These are phyloP conservation scores for Podospora tetraspora DNA, from an alignment of 495 filamentous ascomycete species.

Conservation along the genomic window DNA sequence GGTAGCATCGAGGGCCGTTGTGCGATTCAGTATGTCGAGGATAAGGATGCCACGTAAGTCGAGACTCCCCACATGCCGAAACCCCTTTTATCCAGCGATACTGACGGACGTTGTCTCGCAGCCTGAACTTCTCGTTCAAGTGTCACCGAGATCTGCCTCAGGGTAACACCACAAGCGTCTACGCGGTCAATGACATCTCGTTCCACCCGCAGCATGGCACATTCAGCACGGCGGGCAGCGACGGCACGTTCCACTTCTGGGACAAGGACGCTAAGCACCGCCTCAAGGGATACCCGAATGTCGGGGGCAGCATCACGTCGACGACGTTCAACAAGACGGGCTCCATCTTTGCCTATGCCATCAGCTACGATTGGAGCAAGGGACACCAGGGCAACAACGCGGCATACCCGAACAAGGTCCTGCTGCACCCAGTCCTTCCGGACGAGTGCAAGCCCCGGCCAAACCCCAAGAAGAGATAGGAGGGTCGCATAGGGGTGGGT, in stretches of 20 bases:
- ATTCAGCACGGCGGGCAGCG: slow-evolving; percentile 86
- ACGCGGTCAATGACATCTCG: slow-evolving; percentile 84
- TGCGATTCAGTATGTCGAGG: slow-evolving; percentile 87
- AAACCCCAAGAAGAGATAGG: slow-evolving; percentile 39
- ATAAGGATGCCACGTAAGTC: slow-evolving; percentile 67
- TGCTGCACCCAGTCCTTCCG: slow-evolving; percentile 76
- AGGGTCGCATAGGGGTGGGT: not conserved
- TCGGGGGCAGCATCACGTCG: slow-evolving; percentile 74
- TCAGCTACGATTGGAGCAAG: slow-evolving; percentile 96
- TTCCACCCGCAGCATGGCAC: slow-evolving; percentile 87
- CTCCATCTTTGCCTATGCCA: slow-evolving; percentile 83
- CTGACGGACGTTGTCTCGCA: slow-evolving; percentile 24
- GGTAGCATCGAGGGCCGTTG: slow-evolving; percentile 89
- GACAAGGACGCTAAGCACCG: slow-evolving; percentile 91
- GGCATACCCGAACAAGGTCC: slow-evolving; percentile 73
- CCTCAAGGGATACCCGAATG: slow-evolving; percentile 84
- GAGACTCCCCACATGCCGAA: not conserved
- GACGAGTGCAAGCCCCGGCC: slow-evolving; percentile 59
- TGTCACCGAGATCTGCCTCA: slow-evolving; percentile 76
- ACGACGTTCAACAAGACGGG: slow-evolving; percentile 80
- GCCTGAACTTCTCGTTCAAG: slow-evolving; percentile 90
- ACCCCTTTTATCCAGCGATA: not conserved
- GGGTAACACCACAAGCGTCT: slow-evolving; percentile 68
- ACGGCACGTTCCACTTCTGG: slow-evolving; percentile 94
- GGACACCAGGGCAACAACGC: slow-evolving; percentile 73